Evolutionary conservation across 768 basidiomycete genomes (phyloP).

Genomic region (Galerina marginata): DNA sequence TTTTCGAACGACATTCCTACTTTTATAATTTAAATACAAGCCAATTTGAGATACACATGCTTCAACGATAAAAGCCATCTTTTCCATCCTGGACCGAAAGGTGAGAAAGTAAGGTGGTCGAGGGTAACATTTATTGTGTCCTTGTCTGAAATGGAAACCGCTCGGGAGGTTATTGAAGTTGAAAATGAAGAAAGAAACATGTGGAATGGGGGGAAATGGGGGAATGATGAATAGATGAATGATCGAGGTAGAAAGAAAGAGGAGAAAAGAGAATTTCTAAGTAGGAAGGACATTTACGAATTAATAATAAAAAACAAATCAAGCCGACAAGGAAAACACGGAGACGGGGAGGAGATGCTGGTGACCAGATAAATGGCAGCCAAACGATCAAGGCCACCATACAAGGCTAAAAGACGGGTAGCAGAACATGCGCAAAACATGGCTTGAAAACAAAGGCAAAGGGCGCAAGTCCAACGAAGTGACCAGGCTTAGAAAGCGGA

Average conservation of each 20-base stretch:
- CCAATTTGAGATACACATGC: neutral
- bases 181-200: neutral
- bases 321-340: neutral
- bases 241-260: conserved; percentile 9
- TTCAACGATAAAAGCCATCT: neutral
- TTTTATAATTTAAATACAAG: conserved; percentile 6
- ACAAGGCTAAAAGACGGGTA: neutral
- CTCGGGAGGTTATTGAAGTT: neutral
- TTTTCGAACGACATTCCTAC: neutral
- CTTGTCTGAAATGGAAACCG: neutral
- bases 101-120: neutral
- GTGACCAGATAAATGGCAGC: neutral
- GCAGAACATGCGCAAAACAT: conserved; percentile 2
- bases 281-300: conserved; percentile 11
- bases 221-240: conserved; percentile 9
- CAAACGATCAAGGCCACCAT: neutral
- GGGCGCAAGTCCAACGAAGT: neutral
- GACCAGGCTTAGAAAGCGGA: neutral
- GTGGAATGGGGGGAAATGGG: no score
- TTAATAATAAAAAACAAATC: conserved; percentile 13
- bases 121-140: neutral
- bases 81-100: neutral
- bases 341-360: neutral
- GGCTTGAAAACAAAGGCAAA: neutral
- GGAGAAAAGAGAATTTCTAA: conserved; percentile 2